Evolutionary conservation across 768 basidiomycete species (phyloP).

Genomic region (Hygrocybe punicea): DNA sequence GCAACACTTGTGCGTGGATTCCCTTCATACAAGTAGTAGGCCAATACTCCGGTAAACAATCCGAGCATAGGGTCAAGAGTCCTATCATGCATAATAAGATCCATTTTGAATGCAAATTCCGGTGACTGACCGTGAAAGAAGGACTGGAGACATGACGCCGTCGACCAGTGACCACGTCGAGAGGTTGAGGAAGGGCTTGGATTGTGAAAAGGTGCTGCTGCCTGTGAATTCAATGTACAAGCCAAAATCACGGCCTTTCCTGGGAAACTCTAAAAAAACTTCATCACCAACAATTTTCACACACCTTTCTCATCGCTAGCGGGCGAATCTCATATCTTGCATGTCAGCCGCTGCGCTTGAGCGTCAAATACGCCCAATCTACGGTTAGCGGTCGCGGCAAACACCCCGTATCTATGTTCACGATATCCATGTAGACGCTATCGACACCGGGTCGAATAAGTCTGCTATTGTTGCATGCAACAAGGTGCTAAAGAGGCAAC

Average conservation of each 20-base stretch:
- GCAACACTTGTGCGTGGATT: slow-evolving; percentile 70
- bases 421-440: slow-evolving; percentile 53
- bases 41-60: slow-evolving; percentile 71
- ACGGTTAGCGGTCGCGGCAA: slow-evolving; percentile 49
- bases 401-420: slow-evolving; percentile 6
- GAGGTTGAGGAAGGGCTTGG: no score
- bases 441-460: slow-evolving; percentile 85
- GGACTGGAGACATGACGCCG: slow-evolving; percentile 16
- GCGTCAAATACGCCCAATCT: slow-evolving; percentile 82
- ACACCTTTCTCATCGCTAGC: neutral
- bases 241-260: slow-evolving; percentile 10
- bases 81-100: slow-evolving; percentile 35
- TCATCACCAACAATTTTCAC: neutral
- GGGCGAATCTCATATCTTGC: slow-evolving; percentile 10
- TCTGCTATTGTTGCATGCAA: slow-evolving; percentile 81
- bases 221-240: slow-evolving; percentile 14
- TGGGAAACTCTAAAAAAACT: neutral
- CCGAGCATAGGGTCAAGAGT: slow-evolving; percentile 70
- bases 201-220: no score
- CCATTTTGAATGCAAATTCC: neutral
- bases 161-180: no score
- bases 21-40: slow-evolving; percentile 76
- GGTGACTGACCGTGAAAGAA: slow-evolving; percentile 50
- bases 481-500: slow-evolving; percentile 84
- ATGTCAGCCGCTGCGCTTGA: slow-evolving; percentile 69